Evolutionary conservation across 495 filamentous ascomycete genomes (phyloP).

Genomic region (Neurospora terricola): DNA sequence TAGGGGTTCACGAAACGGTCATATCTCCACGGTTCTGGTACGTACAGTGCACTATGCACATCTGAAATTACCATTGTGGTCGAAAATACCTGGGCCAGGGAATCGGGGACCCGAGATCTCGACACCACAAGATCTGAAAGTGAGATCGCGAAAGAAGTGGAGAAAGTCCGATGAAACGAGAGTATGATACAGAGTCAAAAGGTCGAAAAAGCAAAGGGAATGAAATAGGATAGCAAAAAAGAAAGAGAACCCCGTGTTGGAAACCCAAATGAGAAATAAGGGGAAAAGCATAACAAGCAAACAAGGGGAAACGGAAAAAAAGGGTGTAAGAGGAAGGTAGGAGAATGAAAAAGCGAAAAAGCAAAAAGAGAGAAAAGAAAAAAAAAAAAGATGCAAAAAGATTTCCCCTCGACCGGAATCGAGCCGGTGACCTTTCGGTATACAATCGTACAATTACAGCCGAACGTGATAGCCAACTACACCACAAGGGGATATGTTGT

Average conservation of each 20-base stretch:
- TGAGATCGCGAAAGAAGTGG: background rate
- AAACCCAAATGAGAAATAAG: background rate
- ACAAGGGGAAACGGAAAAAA: background rate
- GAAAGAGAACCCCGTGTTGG: background rate
- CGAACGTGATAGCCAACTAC: background rate
- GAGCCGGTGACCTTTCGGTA: background rate
- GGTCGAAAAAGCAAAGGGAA: background rate
- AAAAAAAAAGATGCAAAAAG: background rate
- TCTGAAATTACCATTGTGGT: background rate
- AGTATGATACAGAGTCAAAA: background rate
- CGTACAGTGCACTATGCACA: background rate
- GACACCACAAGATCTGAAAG: background rate
- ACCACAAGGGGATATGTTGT: background rate
- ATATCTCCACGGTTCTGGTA: background rate
- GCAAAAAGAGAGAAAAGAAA: background rate
- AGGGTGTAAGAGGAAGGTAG: background rate
- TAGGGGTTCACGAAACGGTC: background rate
- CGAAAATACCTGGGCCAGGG: background rate
- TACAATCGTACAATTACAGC: background rate
- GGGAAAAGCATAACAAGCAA: background rate
- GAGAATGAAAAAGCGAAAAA: background rate
- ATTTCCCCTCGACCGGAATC: background rate
- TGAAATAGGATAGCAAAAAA: background rate
- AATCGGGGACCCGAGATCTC: background rate
- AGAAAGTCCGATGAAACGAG: background rate